Evolutionary conservation across 495 filamentous ascomycete genomes (phyloP), one percentile per base, ranked within the genome.

Genomic region (Astrocystis sublimbata): DNA sequence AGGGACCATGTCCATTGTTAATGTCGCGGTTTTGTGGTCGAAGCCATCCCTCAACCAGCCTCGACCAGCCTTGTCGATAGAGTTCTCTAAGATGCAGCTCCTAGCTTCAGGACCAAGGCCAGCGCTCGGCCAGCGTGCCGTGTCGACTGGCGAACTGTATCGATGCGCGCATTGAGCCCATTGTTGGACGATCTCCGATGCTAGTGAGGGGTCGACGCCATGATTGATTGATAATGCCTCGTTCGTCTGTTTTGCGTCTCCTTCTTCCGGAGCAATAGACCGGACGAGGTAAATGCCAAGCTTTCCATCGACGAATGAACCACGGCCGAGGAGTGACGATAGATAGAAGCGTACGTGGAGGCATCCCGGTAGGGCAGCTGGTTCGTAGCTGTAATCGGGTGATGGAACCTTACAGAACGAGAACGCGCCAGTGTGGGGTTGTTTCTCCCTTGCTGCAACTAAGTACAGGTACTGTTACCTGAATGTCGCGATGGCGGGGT

Each of bases 401-500:
- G 42, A 45, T 45, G 42, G 21, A 26, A 26, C 41, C 41, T 19
- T 26, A 30, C 8, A 26, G 26, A 49, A 49, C 30, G 26, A n/a
- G n/a, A n/a, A n/a, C n/a, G n/a, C n/a, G n/a, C n/a, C n/a, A n/a
- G 52, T 26, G 52, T 35, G 51, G 52, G 31, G 23, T 12, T 30
- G 21, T 17, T 21, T 6, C 6, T 24, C 5, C 15, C 6, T 6
- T 6, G 9, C n/a, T 19, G 19, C 5, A 24, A 12, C 6, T 13
- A 36, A 13, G 33, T 36, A 36, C 33, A 36, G 13, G 33, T 36
- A 36, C 33, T n/a, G 13, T 36, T 13, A 36, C 13, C 6, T n/a
- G 24, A 46, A 24, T 56, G 36, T 41, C 24, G 26, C 10, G 45
- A 42, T 45, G 40, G 54, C 54, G 40, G 54, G 54, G 54, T 57